These are phyloP conservation scores for Microbotryum saponariae DNA, from an alignment of 1,284 basidiomycete genomes.

Conservation along the genomic window DNA sequence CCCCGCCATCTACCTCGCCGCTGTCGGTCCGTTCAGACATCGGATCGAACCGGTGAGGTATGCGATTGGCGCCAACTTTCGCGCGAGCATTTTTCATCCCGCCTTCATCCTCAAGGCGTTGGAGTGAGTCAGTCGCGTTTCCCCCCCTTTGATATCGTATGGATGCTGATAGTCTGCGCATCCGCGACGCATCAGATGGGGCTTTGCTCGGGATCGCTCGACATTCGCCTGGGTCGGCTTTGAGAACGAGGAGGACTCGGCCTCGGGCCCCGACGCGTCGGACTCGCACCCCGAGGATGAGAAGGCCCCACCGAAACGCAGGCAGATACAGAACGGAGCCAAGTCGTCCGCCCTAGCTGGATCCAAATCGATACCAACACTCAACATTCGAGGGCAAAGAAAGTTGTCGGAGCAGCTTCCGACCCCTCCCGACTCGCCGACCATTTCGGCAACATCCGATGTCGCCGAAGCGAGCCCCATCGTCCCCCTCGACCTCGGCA, in stretches of 20 bases:
- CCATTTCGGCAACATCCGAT: constrained; percentile 5
- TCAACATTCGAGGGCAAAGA: too few relatives aligned
- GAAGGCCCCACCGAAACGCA: neutral
- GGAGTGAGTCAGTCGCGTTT: constrained; percentile 4
- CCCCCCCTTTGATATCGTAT: neutral
- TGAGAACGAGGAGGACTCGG: neutral
- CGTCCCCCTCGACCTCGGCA: too few relatives aligned
- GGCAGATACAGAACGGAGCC: neutral
- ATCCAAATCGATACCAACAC: neutral
- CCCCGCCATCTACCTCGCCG: constrained; percentile 7
- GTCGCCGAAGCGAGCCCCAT: neutral
- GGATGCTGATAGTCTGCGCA: neutral
- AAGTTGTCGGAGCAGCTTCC: constrained; percentile 3
- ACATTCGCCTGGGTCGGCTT: constrained; percentile 18
- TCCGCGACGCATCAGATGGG: neutral
- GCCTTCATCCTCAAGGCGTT: constrained; percentile 14
- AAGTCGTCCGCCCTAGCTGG: neutral
- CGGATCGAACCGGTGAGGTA: constrained; percentile 10
- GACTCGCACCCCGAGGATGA: neutral
- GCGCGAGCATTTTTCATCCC: constrained; percentile 15
- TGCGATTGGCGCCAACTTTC: constrained; percentile 15
- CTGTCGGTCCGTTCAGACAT: constrained; percentile 6
- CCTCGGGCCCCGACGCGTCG: neutral
- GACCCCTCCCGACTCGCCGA: constrained; percentile 13
- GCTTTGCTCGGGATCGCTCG: neutral